Percentiles rank a stretch among this genome's conserved stretches.
These are phyloP conservation scores for Telfairia occidentalis DNA, from an alignment of 331 rosid species.

Conservation along the genomic window DNA sequence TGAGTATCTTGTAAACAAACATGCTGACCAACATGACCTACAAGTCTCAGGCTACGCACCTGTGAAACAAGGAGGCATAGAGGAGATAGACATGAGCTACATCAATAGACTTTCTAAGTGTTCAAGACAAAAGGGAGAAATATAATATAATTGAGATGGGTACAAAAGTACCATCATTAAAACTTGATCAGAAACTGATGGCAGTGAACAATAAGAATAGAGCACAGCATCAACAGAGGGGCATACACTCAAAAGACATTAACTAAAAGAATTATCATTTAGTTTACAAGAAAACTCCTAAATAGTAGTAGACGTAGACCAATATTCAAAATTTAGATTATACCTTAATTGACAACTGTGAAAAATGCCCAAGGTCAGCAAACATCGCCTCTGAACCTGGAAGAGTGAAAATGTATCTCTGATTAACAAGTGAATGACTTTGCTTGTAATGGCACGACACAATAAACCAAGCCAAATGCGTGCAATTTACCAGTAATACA, in stretches of 20 bases:
- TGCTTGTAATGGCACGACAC: neutral
- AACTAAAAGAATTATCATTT: neutral
- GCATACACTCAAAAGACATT: neutral
- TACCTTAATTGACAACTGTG: conserved; percentile 87
- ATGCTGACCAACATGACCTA: neutral
- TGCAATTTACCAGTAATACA: conserved; percentile 61
- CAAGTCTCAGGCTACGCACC: neutral
- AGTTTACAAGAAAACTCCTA: neutral
- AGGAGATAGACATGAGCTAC: neutral
- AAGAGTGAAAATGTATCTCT: conserved; percentile 9
- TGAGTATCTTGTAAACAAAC: neutral
- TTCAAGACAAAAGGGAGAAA: neutral
- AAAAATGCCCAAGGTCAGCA: conserved; percentile 97
- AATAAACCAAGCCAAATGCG: conserved; percentile 1
- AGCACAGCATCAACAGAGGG: neutral
- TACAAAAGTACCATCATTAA: neutral
- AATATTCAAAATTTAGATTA: neutral
- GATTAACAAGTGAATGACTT: neutral
- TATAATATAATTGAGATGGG: neutral
- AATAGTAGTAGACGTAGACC: neutral
- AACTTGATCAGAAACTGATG: neutral
- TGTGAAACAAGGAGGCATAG: neutral
- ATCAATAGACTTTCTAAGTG: neutral
- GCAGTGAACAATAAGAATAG: neutral
- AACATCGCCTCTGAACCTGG: conserved; percentile 99